phyloP scores from a whole-genome alignment of 2,329 filamentous ascomycete species.

The Dothideomycetes sp. region DNA sequence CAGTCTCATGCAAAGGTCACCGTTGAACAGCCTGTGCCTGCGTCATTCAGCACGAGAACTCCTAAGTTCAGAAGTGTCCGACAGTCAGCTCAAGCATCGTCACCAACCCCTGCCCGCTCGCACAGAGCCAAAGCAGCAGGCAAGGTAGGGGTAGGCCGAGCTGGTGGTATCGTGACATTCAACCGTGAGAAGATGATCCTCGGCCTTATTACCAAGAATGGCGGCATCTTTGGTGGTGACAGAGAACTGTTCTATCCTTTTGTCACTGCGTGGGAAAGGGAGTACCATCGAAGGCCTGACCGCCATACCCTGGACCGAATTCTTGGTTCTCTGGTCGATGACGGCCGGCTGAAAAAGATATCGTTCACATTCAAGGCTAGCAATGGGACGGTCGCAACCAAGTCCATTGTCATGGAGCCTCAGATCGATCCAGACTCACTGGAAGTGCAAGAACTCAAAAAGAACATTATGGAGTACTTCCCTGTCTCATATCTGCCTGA shows the following conservation, averaged over 20 bases:
- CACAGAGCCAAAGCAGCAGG: background rate
- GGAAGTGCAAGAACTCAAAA: slow-evolving; percentile 40
- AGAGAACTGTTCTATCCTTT: slow-evolving; percentile 49
- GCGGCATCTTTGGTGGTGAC: slow-evolving; percentile 48
- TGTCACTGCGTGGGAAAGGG: slow-evolving; percentile 42
- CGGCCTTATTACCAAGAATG: slow-evolving; percentile 44
- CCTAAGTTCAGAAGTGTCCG: too few species aligned
- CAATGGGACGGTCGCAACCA: slow-evolving; percentile 41
- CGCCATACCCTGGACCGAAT: slow-evolving; percentile 42
- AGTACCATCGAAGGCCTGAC: slow-evolving; percentile 39
- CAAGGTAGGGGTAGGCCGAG: slow-evolving; percentile 18
- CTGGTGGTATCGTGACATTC: slow-evolving; percentile 36
- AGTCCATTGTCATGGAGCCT: slow-evolving; percentile 40
- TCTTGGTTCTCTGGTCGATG: slow-evolving; percentile 41
- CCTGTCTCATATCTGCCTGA: slow-evolving; percentile 37
- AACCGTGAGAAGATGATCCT: slow-evolving; percentile 43
- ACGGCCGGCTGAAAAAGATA: slow-evolving; percentile 43
- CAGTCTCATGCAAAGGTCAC: background rate
- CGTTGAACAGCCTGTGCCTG: too few species aligned
- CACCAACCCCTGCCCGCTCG: background rate
- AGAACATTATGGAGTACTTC: slow-evolving; percentile 39
- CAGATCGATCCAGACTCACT: slow-evolving; percentile 37
- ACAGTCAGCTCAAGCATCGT: background rate
- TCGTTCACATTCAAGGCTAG: slow-evolving; percentile 42
- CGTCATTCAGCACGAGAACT: too few species aligned